Evolutionary conservation across 208 protist species (phyloP), one percentile per base, ranked within the genome.

Genomic region (Crithidia thermophila): DNA sequence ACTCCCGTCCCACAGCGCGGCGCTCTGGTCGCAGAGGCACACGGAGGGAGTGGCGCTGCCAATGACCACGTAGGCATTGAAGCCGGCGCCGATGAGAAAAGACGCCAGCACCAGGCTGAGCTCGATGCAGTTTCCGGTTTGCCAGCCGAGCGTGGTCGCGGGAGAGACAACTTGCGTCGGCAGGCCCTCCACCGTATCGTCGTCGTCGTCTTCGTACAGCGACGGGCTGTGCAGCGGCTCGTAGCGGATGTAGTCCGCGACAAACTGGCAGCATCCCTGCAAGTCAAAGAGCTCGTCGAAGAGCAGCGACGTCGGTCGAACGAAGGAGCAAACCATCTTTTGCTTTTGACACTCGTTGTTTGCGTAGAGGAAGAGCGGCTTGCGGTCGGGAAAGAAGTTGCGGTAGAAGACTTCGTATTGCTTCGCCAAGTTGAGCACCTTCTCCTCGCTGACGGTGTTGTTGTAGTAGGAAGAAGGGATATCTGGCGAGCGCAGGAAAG

Each of bases 321-420:
- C 81, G 70, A 88, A 97, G 2, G 91, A 95, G 65, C 90, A 97
- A 49, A 98, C 91, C 71, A 98, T 89, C 60, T 98, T 98, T 30
- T 66, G 75, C 11, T 75, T 51, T 20, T 66, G 67, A 56, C 81
- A 84, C 70, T 98, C 93, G 65, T 98, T 98, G 49, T 58, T 56
- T 18, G 52, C 50, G 25, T 72, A 53, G 11, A 98, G 76, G 4
- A 97, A 78, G 3, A 97, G 76, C 14, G 79, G 84, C 25, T 71
- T 76, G 49, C 94, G 81, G 25, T 84, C 64, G 3, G 91, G 93
- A 58, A 85, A 97, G 51, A 91, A 93, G 43, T 86, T 82, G 64
- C 82, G 67, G 59, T 89, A 97, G 31, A 91, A 74, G 0, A 49
- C 51, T 2, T 85, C 72, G 59, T 97, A 97, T 7, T 87, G 18